phyloP scores from a whole-genome alignment of 177 flowering plant genomes.

The Tripterygium wilfordii region DNA sequence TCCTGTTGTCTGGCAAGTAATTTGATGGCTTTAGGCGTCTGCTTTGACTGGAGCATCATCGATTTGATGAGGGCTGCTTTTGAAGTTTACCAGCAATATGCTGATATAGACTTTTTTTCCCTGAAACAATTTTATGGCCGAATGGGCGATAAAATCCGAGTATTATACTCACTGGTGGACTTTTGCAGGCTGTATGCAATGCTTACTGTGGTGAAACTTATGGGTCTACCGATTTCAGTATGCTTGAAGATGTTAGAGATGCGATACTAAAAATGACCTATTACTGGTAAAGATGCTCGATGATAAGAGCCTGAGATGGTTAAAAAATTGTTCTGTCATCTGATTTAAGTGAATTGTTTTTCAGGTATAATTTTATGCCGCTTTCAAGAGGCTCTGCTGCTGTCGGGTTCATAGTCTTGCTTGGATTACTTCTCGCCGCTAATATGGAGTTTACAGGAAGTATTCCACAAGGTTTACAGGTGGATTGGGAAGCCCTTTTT shows the following conservation, averaged over 20 bases:
- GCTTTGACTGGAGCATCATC: no score
- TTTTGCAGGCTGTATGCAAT: constrained; percentile 78
- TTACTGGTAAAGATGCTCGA: no score
- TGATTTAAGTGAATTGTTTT: no score
- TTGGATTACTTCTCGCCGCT: constrained; percentile 86
- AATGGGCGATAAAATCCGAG: no score
- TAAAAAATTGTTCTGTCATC: no score
- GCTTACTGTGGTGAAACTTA: constrained; percentile 79
- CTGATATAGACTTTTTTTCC: no score
- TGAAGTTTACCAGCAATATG: no score
- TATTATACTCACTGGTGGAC: no score
- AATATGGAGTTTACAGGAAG: constrained; percentile 84
- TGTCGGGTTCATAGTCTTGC: constrained; percentile 78
- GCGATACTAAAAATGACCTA: constrained; percentile 84
- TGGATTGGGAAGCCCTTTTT: constrained; percentile 96
- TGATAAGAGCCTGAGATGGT: neutral
- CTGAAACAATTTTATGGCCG: no score
- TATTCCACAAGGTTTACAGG: constrained; percentile 81
- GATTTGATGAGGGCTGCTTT: no score
- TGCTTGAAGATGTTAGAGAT: constrained; percentile 66
- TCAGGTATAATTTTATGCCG: constrained; percentile 99
- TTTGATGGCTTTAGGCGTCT: no score
- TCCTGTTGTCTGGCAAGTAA: no score
- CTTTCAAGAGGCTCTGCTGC: constrained; percentile 88
- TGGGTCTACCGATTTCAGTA: constrained; percentile 61